Evolutionary conservation across 106 monocot species (phyloP).

Genomic region (Hemerocallis citrina): DNA sequence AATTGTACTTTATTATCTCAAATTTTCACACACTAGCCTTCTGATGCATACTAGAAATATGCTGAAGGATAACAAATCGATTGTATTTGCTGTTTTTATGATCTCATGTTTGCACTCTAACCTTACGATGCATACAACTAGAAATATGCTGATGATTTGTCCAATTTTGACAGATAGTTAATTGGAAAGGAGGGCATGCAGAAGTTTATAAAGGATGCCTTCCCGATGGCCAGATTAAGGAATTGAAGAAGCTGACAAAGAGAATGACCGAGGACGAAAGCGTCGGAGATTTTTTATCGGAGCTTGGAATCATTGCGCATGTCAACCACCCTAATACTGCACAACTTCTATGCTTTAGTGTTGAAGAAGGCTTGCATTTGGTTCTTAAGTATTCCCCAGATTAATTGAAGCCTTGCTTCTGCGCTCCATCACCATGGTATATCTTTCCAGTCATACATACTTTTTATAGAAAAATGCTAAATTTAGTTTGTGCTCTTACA

Average conservation of each 20-base stretch:
- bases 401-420: conserved; percentile 91
- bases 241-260: conserved; percentile 80
- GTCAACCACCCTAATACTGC: conserved; percentile 94
- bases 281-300: conserved; percentile 69
- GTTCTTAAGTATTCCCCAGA: conserved; percentile 86
- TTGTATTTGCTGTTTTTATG: too few species aligned
- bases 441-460: too few species aligned
- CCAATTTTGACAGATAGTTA: conserved; percentile 40
- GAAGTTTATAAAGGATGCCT: conserved; percentile 77
- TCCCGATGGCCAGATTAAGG: conserved; percentile 65
- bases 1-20: too few species aligned
- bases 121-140: too few species aligned
- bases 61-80: too few species aligned
- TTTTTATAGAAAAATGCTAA: too few species aligned
- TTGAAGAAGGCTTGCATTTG: conserved; percentile 77
- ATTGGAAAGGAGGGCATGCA: conserved; percentile 97
- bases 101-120: too few species aligned
- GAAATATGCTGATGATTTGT: neutral
- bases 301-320: conserved; percentile 94
- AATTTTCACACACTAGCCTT: too few species aligned
- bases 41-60: too few species aligned
- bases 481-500: too few species aligned
- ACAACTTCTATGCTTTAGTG: conserved; percentile 76
- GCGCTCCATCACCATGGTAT: conserved; percentile 93
- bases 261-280: conserved; percentile 63